Evolutionary conservation across 805 yeast genomes (phyloP).

Genomic region (Metschnikowia rubicola): DNA sequence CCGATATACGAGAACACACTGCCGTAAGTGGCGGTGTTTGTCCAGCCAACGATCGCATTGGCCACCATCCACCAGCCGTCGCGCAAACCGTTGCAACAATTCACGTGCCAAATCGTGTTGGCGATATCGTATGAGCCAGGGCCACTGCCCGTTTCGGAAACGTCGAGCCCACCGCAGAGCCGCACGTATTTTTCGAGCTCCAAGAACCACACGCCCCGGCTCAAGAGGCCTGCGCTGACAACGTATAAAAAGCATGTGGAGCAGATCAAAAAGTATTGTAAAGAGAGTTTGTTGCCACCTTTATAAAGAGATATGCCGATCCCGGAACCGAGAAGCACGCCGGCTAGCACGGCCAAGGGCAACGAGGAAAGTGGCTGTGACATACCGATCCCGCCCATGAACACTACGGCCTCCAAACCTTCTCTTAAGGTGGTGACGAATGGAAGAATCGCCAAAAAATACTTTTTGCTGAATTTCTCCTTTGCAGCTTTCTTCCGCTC

Average conservation of each 20-base stretch:
- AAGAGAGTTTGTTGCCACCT: conserved; percentile 40
- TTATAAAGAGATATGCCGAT: conserved; percentile 36
- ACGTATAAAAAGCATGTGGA: conserved; percentile 41
- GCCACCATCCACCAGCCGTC: conserved; percentile 48
- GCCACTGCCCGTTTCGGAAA: conserved; percentile 43
- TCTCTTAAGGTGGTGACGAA: conserved; percentile 28
- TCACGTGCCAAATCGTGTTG: conserved; percentile 44
- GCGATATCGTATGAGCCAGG: conserved; percentile 44
- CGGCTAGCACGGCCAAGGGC: conserved; percentile 27
- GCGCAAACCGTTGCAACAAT: conserved; percentile 43
- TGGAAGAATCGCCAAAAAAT: conserved; percentile 27
- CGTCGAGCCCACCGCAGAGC: conserved; percentile 40
- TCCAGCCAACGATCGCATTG: conserved; percentile 46
- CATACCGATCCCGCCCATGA: conserved; percentile 28
- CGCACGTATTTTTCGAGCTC: conserved; percentile 39
- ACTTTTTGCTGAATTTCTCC: conserved; percentile 20
- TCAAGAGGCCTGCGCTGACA: conserved; percentile 43
- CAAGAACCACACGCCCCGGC: conserved; percentile 44
- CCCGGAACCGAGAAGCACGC: conserved; percentile 28
- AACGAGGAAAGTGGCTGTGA: conserved; percentile 16
- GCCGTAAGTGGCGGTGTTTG: conserved; percentile 44
- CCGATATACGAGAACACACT: conserved; percentile 35
- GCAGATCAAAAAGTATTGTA: conserved; percentile 38
- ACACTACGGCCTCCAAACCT: conserved; percentile 69
- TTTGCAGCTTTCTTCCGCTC: not conserved